Evolutionary conservation across 179 eudicot species (phyloP).

Genomic region (Beta corolliflora): DNA sequence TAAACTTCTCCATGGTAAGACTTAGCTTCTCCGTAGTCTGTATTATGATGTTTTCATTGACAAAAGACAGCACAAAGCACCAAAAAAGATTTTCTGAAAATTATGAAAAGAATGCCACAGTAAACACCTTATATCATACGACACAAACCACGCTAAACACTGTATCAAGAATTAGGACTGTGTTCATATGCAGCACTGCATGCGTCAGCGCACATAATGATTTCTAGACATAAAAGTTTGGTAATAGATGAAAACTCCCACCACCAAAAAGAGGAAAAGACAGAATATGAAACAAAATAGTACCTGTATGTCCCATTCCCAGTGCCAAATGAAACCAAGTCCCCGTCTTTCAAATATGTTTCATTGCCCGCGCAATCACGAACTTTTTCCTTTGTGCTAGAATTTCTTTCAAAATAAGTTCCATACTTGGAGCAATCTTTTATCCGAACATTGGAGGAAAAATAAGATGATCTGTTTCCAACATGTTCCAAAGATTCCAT

Average conservation of each 20-base stretch:
- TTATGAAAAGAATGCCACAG: background rate
- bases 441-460: conserved; percentile 57
- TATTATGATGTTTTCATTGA: background rate
- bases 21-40: background rate
- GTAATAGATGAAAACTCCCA: background rate
- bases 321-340: conserved; percentile 84
- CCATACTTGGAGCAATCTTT: conserved; percentile 96
- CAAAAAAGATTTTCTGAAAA: background rate
- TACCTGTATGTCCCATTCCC: conserved; percentile 90
- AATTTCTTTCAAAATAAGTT: conserved; percentile 53
- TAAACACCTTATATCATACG: background rate
- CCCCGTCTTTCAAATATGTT: conserved; percentile 65
- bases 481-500: conserved; percentile 52
- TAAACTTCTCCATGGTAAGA: background rate
- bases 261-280: background rate
- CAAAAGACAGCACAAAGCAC: background rate
- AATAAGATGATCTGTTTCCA: conserved; percentile 37
- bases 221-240: background rate
- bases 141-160: conserved; percentile 1
- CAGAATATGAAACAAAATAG: conserved; percentile 7
- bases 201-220: background rate
- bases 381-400: conserved; percentile 60
- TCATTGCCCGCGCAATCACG: conserved; percentile 78
- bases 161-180: background rate
- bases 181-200: background rate